Conservation (phyloP, 2,329 filamentous ascomycete species). For the Penicillium rolfsii region DNA sequence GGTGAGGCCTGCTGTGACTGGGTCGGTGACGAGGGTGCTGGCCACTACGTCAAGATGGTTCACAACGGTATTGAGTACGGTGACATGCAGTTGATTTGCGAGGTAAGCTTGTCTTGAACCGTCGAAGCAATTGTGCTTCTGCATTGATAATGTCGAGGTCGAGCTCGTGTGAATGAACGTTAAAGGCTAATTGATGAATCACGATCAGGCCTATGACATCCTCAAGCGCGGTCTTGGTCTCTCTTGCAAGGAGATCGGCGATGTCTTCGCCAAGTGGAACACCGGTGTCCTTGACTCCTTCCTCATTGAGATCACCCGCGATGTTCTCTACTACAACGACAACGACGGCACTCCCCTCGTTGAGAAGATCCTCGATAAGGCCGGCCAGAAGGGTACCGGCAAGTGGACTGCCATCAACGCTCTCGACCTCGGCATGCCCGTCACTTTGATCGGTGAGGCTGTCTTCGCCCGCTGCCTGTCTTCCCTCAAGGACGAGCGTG, state of each 20-base stretch:
- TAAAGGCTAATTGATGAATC: background rate
- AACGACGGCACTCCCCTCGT: constrained; percentile 88
- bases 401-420: constrained; percentile 99
- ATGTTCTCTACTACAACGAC: constrained; percentile 98
- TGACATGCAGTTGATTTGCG: constrained; percentile 99
- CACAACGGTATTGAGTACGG: constrained; percentile 99
- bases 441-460: constrained; percentile 95
- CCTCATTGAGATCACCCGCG: constrained; percentile 98
- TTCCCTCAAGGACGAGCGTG: constrained; percentile 91
- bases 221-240: constrained; percentile 97
- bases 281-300: constrained; percentile 98
- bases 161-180: background rate
- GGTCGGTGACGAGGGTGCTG: constrained; percentile 99
- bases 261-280: constrained; percentile 96
- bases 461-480: constrained; percentile 95
- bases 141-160: background rate
- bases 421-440: constrained; percentile 96
- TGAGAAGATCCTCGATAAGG: constrained; percentile 98
- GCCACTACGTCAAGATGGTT: constrained; percentile 99
- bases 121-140: background rate
- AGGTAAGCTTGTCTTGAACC: constrained; percentile 55
- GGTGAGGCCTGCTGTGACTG: constrained; percentile 98
- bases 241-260: constrained; percentile 90
- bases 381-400: constrained; percentile 98
- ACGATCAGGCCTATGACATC: constrained; percentile 88